A percentile compares a stretch with the other conserved stretches of the same genome.
phyloP scores from a whole-genome alignment of 805 yeast genomes.

The Kuraishia borneana region DNA sequence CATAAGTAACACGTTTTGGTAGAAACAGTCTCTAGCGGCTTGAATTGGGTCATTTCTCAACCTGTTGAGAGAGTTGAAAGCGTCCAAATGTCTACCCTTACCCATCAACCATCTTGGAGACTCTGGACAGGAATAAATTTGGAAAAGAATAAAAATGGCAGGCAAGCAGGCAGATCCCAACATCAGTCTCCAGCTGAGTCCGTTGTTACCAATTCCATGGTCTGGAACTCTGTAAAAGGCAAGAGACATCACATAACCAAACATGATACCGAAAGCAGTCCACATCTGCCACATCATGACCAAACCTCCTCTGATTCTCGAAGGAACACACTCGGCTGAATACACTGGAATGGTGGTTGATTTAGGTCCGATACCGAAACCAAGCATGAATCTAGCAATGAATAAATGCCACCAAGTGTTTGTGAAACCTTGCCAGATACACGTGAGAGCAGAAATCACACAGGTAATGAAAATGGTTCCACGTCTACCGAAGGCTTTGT shows the following conservation, averaged over 20 bases:
- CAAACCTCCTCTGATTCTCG: constrained; percentile 50
- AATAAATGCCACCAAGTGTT: constrained; percentile 60
- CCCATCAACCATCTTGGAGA: constrained; percentile 76
- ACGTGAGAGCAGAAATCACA: constrained; percentile 43
- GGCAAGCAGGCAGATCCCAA: constrained; percentile 59
- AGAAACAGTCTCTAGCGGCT: constrained; percentile 65
- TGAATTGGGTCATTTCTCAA: constrained; percentile 41
- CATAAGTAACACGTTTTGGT: constrained; percentile 50
- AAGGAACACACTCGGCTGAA: constrained; percentile 56
- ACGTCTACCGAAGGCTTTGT: constrained; percentile 48
- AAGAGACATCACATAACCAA: constrained; percentile 55
- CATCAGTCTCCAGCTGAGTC: constrained; percentile 64
- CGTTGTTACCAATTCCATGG: constrained; percentile 29
- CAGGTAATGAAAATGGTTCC: constrained; percentile 59
- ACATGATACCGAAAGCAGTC: constrained; percentile 66
- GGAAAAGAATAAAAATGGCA: constrained; percentile 46
- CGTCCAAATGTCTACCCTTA: constrained; percentile 49
- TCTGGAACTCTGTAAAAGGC: constrained; percentile 48
- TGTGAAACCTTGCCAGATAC: constrained; percentile 59
- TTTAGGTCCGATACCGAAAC: constrained; percentile 63
- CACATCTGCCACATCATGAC: constrained; percentile 71
- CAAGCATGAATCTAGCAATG: constrained; percentile 53
- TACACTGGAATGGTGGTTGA: constrained; percentile 72
- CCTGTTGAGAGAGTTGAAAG: constrained; percentile 35
- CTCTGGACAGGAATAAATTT: constrained; percentile 61